These are phyloP conservation scores for Betula pendula DNA, from an alignment of 306 rosid species.

Conservation along the genomic window DNA sequence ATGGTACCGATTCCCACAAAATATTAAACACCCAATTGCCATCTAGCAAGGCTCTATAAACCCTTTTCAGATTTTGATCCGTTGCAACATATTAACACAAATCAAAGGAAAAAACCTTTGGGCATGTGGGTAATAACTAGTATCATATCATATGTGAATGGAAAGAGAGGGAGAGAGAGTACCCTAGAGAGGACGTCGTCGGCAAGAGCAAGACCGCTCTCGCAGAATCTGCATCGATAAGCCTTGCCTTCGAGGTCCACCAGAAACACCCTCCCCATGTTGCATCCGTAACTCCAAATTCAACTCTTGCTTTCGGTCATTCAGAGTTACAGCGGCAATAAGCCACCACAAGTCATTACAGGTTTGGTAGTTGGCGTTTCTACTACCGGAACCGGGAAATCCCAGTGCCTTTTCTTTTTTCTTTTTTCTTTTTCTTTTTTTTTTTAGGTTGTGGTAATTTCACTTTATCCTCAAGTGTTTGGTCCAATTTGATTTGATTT, in stretches of 20 bases:
- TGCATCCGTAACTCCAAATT: not conserved
- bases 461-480: no score
- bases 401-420: not conserved
- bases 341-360: not conserved
- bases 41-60: not conserved
- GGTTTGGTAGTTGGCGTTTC: not conserved
- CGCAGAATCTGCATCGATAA: conserved; percentile 61
- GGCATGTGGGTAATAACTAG: not conserved
- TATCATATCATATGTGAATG: not conserved
- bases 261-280: conserved; percentile 73
- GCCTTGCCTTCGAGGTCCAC: conserved; percentile 78
- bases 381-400: conserved; percentile 21
- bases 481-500: no score
- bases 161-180: conserved; percentile 12
- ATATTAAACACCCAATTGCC: not conserved
- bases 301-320: not conserved
- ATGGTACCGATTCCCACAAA: not conserved
- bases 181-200: conserved; percentile 74
- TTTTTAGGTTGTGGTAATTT: no score
- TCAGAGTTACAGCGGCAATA: not conserved
- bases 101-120: not conserved
- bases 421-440: not conserved
- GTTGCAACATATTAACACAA: not conserved
- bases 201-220: conserved; percentile 60
- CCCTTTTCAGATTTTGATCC: not conserved